Evolutionary conservation across 129 eudicot genomes (phyloP).

Genomic region (Flaveria sonorensis): DNA sequence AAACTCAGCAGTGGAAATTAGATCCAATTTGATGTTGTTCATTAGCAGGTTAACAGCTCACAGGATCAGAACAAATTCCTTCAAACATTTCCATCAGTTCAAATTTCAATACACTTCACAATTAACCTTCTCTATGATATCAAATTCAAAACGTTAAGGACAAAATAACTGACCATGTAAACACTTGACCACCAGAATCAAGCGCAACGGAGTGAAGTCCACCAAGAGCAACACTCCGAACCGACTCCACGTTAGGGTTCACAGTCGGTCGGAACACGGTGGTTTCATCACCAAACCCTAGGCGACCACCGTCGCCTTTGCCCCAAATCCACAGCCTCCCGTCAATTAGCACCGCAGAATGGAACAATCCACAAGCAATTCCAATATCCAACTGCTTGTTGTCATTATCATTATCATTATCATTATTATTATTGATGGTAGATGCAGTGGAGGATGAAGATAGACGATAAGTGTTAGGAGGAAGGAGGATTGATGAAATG

Average conservation of each 20-base stretch:
- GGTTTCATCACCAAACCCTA: constrained; percentile 80
- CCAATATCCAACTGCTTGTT: constrained; percentile 45
- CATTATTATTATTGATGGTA: background rate
- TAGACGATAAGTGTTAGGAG: constrained; percentile 35
- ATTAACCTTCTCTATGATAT: too few relatives aligned
- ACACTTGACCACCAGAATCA: constrained; percentile 61
- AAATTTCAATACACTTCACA: constrained; percentile 12
- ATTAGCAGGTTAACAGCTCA: too few relatives aligned
- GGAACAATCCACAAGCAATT: constrained; percentile 65
- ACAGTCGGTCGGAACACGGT: constrained; percentile 61
- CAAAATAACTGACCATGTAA: constrained; percentile 76
- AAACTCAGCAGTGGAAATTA: too few relatives aligned
- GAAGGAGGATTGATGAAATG: constrained; percentile 48
- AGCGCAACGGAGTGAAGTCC: constrained; percentile 87
- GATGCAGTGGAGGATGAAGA: constrained; percentile 1
- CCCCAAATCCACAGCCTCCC: constrained; percentile 96
- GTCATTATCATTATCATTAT: background rate
- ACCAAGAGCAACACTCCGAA: constrained; percentile 71
- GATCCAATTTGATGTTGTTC: too few relatives aligned
- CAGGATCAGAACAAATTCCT: too few relatives aligned
- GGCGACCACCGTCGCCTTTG: constrained; percentile 94
- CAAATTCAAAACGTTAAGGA: constrained; percentile 9
- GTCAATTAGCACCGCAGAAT: constrained; percentile 68
- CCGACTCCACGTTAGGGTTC: constrained; percentile 44
- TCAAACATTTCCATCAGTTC: too few relatives aligned